Evolutionary conservation across 2,329 filamentous ascomycete species (phyloP), one percentile per base, ranked within the genome.

Genomic region (Zalaria sp.): DNA sequence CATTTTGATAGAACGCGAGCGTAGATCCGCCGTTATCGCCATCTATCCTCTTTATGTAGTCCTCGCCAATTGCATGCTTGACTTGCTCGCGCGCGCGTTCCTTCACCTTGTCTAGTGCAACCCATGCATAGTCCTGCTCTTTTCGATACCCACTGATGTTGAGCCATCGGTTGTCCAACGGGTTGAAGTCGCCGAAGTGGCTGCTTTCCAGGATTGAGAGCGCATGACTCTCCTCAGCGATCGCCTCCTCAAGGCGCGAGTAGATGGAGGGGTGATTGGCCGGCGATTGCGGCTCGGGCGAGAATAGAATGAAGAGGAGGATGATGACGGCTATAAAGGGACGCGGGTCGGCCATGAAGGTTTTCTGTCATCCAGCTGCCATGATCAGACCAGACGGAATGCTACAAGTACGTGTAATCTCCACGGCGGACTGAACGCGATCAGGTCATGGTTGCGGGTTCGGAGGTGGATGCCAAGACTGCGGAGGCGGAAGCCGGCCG

Each of bases 111-210:
- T 67, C 66, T 25, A 95, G 65, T 43, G 86, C 70, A 29, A 79
- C 73, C 88, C 88, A 95, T 2, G 76, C 80, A 59, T 83, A 85
- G 4, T 73, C 77, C 61, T 93, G 83, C 18, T 77, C 72, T 37
- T 76, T 65, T 38, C 82, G 74, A 46, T 93, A 79, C 1, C 89
- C 89, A 2, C 83, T 83, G 40, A 94, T 65, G 40, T 69, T 69
- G 44, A 63, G 47, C 69, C 66, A 73, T 48, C 57, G 64, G 45
- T 65, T 56, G 6, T 61, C 54, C 27, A 46, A 46, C 18, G 64
- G 57, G 52, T 68, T 58, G 34, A 77, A 68, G 41, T 73, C 67
- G 31, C 69, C 71, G 57, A 72, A 73, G 4, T 57, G 58, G 5
- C 71, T 69, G 43, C 63, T 65, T 39, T 68, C 68, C 32, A 73